Evolutionary conservation across 2,329 filamentous ascomycete genomes (phyloP), one percentile per base, ranked within the genome.

Genomic region (Paecilomyces fulvus): DNA sequence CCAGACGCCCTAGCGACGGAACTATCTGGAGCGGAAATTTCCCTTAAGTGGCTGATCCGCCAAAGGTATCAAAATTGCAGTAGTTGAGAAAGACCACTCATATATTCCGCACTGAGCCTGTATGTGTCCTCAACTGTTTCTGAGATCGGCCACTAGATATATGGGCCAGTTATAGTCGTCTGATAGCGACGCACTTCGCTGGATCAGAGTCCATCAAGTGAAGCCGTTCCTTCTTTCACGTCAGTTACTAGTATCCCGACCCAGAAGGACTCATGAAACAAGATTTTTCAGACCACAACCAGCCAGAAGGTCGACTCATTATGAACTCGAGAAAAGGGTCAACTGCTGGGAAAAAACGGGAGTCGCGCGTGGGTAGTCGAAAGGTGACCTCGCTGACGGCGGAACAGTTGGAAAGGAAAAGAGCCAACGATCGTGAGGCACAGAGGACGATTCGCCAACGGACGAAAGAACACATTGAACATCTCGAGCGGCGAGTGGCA

Each of bases 341-440:
- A 21, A 52, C 59, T 1, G 57, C 59, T 17, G 55, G 59, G n/a
- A 71, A 65, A 56, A 71, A 66, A 58, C 66, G 70, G 28, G 71
- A 74, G 53, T 81, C 80, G 50, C 75, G 81, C 66, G 79, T 80
- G 33, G 80, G 81, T 10, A 80, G 80, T 49, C 77, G 81, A 57
- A 83, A 80, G 65, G 81, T 83, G 48, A 79, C 78, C 37, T 80
- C 79, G 9, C 71, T 84, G 55, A 82, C 80, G 14, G 76, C 79
- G 30, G 80, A 81, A 57, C 81, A 83, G 63, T 71, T 84, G 52
- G 81, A 83, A 63, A 73, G 81, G 53, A 84, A 84, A 67, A 75
- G 81, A 58, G 81, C 81, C 59, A 83, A 83, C 66, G 81, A 84
- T 66, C 75, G 81, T 59, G 81, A 84, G 67, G 81, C 81, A 55